A percentile compares a stretch with the other conserved stretches of the same genome.
These are phyloP conservation scores for Asterionellopsis glacialis DNA, from an alignment of 108 stramenopile species.

Conservation along the genomic window DNA sequence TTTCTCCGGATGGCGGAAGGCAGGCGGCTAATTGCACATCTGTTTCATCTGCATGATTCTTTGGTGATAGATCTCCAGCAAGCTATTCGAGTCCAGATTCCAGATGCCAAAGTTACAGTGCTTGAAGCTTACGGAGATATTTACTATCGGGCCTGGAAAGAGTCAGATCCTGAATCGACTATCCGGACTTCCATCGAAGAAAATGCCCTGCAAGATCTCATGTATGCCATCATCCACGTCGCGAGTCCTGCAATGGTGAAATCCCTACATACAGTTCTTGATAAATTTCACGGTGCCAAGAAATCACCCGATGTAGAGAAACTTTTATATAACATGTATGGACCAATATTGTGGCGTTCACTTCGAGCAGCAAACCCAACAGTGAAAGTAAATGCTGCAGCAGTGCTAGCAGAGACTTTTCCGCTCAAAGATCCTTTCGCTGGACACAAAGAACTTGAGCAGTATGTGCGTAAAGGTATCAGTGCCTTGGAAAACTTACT, in stretches of 20 bases:
- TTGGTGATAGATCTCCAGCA: slow-evolving; percentile 67
- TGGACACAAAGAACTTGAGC: slow-evolving; percentile 39
- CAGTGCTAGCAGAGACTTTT: slow-evolving; percentile 83
- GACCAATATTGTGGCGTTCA: slow-evolving; percentile 91
- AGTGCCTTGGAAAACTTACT: slow-evolving; percentile 60
- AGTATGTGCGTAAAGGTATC: slow-evolving; percentile 61
- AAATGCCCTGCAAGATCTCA: slow-evolving; percentile 79
- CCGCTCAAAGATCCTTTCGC: slow-evolving; percentile 81
- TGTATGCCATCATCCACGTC: slow-evolving; percentile 66
- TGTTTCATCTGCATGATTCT: slow-evolving; percentile 63
- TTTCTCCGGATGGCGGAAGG: slow-evolving; percentile 67
- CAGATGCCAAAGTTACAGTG: slow-evolving; percentile 47
- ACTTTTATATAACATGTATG: slow-evolving; percentile 78
- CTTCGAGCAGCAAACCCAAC: slow-evolving; percentile 77
- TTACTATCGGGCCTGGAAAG: slow-evolving; percentile 84
- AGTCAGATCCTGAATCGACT: slow-evolving; percentile 18
- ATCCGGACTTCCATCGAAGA: slow-evolving; percentile 66
- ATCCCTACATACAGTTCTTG: slow-evolving; percentile 47
- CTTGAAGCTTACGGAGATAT: slow-evolving; percentile 80
- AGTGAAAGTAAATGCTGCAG: slow-evolving; percentile 76
- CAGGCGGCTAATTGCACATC: slow-evolving; percentile 58
- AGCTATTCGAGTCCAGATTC: slow-evolving; percentile 60
- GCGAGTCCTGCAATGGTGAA: slow-evolving; percentile 26
- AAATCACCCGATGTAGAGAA: slow-evolving; percentile 70
- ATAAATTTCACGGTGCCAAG: slow-evolving; percentile 75